A percentile compares a stretch with the other conserved stretches of the same genome.
These are phyloP conservation scores for Collybia nuda DNA, from an alignment of 768 basidiomycete genomes.

Conservation along the genomic window DNA sequence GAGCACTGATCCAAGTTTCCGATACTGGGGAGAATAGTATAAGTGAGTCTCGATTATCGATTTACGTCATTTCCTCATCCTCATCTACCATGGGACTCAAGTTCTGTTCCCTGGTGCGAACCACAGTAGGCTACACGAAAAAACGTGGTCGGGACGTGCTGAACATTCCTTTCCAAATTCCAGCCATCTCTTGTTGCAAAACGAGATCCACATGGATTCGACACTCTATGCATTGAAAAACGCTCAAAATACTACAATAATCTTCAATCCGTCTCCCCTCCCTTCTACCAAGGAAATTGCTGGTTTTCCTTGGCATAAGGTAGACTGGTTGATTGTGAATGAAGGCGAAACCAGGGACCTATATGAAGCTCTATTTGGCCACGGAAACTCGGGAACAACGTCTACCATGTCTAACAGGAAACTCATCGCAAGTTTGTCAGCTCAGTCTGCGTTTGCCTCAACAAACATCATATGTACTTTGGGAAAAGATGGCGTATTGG, in stretches of 20 bases:
- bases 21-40: conserved; percentile 63
- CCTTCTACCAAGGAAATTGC: conserved; percentile 37
- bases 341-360: conserved; percentile 45
- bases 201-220: conserved; percentile 49
- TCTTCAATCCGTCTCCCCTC: conserved; percentile 63
- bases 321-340: conserved; percentile 60
- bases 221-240: conserved; percentile 35
- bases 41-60: conserved; percentile 32
- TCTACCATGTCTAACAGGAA: conserved; percentile 8
- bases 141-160: conserved; percentile 15
- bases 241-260: conserved; percentile 24
- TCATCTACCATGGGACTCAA: conserved; percentile 12
- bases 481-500: conserved; percentile 50
- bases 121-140: conserved; percentile 37
- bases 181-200: conserved; percentile 59
- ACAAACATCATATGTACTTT: conserved; percentile 60
- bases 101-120: conserved; percentile 64
- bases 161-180: conserved; percentile 27
- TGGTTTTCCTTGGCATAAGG: conserved; percentile 46
- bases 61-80: not conserved
- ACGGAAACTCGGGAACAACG: not conserved
- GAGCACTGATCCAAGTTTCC: conserved; percentile 61
- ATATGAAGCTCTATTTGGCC: conserved; percentile 22
- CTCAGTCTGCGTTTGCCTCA: conserved; percentile 21
- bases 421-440: conserved; percentile 17